Evolutionary conservation across 805 yeast genomes (phyloP), one percentile per base, ranked within the genome.

Genomic region (Candida silvatica): DNA sequence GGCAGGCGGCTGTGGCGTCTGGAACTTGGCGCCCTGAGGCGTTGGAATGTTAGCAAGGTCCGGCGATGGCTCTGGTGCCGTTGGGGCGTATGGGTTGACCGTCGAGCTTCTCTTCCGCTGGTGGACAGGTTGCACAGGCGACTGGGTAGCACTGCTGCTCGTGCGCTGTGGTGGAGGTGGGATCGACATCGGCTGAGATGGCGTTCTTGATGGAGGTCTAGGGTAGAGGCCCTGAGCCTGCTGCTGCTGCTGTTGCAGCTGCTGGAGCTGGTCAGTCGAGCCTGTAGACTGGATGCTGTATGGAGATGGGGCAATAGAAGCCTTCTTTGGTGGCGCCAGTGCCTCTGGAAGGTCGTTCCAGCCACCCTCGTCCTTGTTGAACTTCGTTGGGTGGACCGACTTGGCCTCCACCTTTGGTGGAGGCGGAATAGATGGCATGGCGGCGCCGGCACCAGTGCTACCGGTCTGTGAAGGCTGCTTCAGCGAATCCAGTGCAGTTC

Each of bases 311-410:
- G 47, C 42, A 20, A 55, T 44, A 7, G 57, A 40, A 15, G 11
- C 31, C 15, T 53, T 45, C 32, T 47, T 50, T n/a, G 55, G 35
- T 31, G 46, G 50, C 23, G 54, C 48, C 38, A 59, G 31, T 20
- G 66, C 58, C 8, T 71, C 66, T 33, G 86, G 85, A 40, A 79
- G 58, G 49, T 77, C 84, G 46, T 77, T 78, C 85, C 86, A 78
- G 3, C 84, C 85, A 26, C 77, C 83, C 26, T 71, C 71, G 29
- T 73, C 73, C 36, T 56, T 58, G 37, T 66, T 69, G 39, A 11
- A 34, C 29, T 14, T 14, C 14, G 20, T n/a, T n/a, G 12, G 20
- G 12, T 15, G 15, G 31, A 14, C 20, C 20, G 16, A 6, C n/a
- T 16, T 45, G 6, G 31, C 18, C 24, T 32, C 37, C 33, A 47